Evolutionary conservation across 2,329 filamentous ascomycete species (phyloP).

Genomic region (Sporothrix pseudoabietina): DNA sequence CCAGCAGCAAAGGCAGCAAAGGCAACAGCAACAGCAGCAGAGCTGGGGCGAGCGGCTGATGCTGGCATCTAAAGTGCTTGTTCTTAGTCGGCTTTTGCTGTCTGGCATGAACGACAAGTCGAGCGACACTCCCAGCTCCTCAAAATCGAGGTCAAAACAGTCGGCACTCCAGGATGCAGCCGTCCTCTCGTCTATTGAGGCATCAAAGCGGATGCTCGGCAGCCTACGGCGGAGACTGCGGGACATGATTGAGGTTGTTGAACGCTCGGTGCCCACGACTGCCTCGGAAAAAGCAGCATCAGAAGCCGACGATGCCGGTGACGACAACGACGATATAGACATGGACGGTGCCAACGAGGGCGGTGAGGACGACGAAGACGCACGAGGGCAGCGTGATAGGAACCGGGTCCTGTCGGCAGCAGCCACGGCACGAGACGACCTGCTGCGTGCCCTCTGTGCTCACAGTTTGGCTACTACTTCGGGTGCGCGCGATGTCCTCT

Average conservation of each 20-base stretch:
- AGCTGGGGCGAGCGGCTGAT: constrained; percentile 55
- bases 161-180: constrained; percentile 37
- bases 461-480: constrained; percentile 81
- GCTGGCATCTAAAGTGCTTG: constrained; percentile 69
- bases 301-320: background rate
- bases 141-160: background rate
- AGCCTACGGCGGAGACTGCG: constrained; percentile 63
- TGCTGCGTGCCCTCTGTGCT: constrained; percentile 76
- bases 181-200: constrained; percentile 53
- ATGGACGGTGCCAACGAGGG: background rate
- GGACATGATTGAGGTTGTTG: constrained; percentile 65
- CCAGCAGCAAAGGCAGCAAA: background rate
- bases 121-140: background rate
- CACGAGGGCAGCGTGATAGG: background rate
- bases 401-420: background rate
- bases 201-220: constrained; percentile 64
- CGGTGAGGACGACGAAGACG: background rate
- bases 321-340: background rate
- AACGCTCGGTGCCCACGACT: constrained; percentile 28
- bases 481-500: constrained; percentile 74
- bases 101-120: constrained; percentile 64
- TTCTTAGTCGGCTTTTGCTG: constrained; percentile 73
- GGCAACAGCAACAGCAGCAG: constrained; percentile 45
- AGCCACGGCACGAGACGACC: constrained; percentile 45
- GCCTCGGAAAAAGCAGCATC: background rate